Conservation (phyloP, 2,329 filamentous ascomycete genomes). For the Coleophoma eucalyptorum region DNA sequence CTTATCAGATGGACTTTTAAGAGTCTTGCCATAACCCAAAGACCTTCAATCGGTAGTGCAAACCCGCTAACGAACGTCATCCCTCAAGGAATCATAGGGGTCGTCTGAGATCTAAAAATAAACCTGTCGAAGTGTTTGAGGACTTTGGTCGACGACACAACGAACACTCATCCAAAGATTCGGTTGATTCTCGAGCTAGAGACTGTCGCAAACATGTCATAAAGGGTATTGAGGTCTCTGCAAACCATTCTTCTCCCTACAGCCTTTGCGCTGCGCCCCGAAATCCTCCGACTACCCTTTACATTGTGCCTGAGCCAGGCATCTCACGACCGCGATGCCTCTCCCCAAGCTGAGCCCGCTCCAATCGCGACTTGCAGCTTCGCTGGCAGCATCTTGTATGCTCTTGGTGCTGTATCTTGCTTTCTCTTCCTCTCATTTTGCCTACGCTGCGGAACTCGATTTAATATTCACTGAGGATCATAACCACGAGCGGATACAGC, state of each 20-base stretch:
- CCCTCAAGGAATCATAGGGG: neutral
- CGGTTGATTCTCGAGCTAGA: too few relatives aligned
- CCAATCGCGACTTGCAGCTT: constrained; percentile 69
- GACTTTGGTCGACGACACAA: neutral
- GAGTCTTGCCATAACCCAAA: too few relatives aligned
- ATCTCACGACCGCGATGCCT: constrained; percentile 22
- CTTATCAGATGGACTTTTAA: too few relatives aligned
- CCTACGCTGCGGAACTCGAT: constrained; percentile 55
- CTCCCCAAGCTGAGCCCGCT: constrained; percentile 55
- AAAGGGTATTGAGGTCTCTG: neutral
- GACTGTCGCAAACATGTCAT: neutral
- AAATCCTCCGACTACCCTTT: neutral
- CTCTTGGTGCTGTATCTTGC: constrained; percentile 58
- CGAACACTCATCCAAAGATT: neutral
- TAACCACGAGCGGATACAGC: constrained; percentile 40
- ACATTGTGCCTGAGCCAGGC: neutral
- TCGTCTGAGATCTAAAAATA: neutral
- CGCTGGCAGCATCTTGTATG: constrained; percentile 55
- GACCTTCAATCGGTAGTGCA: too few relatives aligned
- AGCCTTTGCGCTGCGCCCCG: neutral
- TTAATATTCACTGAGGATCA: constrained; percentile 39
- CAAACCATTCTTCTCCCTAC: neutral
- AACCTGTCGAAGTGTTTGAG: neutral
- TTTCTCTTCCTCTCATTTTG: constrained; percentile 55
- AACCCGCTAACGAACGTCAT: too few relatives aligned